A percentile compares a stretch with the other conserved stretches of the same genome.
Conservation (phyloP, 2,329 filamentous ascomycete genomes). For the Alternaria sp. region DNA sequence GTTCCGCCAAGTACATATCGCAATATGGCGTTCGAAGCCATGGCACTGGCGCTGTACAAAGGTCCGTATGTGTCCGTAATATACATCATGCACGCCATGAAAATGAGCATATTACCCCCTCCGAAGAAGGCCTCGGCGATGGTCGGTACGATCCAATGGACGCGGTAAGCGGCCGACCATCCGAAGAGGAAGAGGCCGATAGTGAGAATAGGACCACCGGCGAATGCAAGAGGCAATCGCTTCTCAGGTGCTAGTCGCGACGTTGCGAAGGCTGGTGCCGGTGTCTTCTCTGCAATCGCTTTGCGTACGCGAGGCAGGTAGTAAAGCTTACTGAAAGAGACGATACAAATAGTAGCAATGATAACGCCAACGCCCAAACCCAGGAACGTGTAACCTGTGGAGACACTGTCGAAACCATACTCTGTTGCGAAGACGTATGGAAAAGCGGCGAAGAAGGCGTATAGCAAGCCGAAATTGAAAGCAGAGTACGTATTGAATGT, state of each 20-base stretch:
- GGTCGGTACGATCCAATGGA: slow-evolving; percentile 50
- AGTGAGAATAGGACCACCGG: slow-evolving; percentile 43
- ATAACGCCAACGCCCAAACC: slow-evolving; percentile 9
- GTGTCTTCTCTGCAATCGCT: not conserved
- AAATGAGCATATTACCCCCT: slow-evolving; percentile 7
- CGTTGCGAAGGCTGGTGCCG: slow-evolving; percentile 11
- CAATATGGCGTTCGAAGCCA: slow-evolving; percentile 65
- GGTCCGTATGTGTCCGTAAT: slow-evolving; percentile 54
- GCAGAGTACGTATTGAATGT: slow-evolving; percentile 25
- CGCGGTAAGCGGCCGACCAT: slow-evolving; percentile 43
- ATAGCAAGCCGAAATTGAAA: slow-evolving; percentile 34
- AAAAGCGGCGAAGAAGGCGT: slow-evolving; percentile 32
- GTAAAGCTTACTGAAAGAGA: slow-evolving; percentile 5
- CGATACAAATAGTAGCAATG: not conserved
- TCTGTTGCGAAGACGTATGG: slow-evolving; percentile 26
- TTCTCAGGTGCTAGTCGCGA: slow-evolving; percentile 35
- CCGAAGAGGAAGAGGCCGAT: slow-evolving; percentile 49
- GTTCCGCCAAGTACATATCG: slow-evolving; percentile 62
- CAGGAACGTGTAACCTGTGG: slow-evolving; percentile 12
- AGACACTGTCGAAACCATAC: slow-evolving; percentile 17
- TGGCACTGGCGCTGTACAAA: slow-evolving; percentile 62
- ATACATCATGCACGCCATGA: slow-evolving; percentile 17
- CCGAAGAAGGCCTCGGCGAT: slow-evolving; percentile 32
- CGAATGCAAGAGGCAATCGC: slow-evolving; percentile 42
- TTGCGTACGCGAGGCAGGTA: slow-evolving; percentile 2